Base-by-base conservation (phyloP, 208 protist species). In the Acanthamoeba healyi region DNA sequence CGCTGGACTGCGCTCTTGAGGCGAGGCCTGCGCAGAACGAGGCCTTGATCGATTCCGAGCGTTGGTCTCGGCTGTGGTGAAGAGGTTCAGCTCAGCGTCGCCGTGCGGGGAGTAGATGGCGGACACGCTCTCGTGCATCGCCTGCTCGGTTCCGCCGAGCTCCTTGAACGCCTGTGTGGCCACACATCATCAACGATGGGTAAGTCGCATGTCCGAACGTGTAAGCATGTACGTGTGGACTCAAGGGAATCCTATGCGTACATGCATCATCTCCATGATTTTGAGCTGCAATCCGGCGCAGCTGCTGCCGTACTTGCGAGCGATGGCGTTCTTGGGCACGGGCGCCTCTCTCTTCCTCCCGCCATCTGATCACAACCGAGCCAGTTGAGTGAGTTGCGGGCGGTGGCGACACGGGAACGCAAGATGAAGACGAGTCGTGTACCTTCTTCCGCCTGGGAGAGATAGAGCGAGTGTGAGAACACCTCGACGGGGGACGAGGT, bases 401-500 rank as follows among this genome's bases (percentile, higher is more conserved):
- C 12, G 44, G 10, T 4, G 17, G 36, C 7, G 36, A 42, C n/a
- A 42, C 4, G 4, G 24, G 67, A 0, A 38, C 44, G 4, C 15
- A 54, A 54, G 49, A 54, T 1, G 15, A 19, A 19, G 1, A 19
- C 49, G 3, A 36, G 12, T 10, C 2, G 29, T 10, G 61, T 36
- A 40, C 65, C n/a, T 40, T 79, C 70, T 29, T 79, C 70, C 36
- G 70, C 70, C 79, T 88, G 42, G 14, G 42, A 65, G 14, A 88
- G 51, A 32, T 88, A 88, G 46, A 65, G 79, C 29, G 79, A 65
- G 36, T 88, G 79, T 6, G 79, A 88, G 44, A 88, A 88, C 26
- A 88, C 79, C 15, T 88, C 79, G 1, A 88, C 24, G 22, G 79
- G 79, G 4, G 42, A 63, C 7, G 79, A 88, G 22, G 42, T 10